Evolutionary conservation across 164 flowering plant species (phyloP).

Genomic region (Protea cynaroides): DNA sequence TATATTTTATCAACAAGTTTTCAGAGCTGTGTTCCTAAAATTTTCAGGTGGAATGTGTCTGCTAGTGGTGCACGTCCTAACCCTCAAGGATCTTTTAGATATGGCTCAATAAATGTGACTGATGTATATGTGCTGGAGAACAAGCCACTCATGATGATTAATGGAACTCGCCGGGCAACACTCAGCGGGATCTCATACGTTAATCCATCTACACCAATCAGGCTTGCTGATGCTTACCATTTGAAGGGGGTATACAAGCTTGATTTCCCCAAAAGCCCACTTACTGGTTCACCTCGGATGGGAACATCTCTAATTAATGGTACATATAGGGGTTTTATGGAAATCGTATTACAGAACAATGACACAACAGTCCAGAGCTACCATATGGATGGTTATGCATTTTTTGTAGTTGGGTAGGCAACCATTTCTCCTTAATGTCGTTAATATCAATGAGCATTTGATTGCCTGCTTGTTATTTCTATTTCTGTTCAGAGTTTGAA

Average conservation of each 20-base stretch:
- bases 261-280: conserved; percentile 72
- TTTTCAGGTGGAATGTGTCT: conserved; percentile 74
- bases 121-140: conserved; percentile 66
- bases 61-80: conserved; percentile 99
- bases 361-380: conserved; percentile 78
- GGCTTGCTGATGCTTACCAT: conserved; percentile 71
- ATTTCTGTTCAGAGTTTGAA: background rate
- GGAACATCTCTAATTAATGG: conserved; percentile 83
- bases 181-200: conserved; percentile 76
- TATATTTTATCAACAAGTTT: background rate
- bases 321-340: conserved; percentile 86
- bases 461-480: conserved; percentile 9
- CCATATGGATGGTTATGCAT: conserved; percentile 90
- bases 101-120: conserved; percentile 94
- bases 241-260: conserved; percentile 71
- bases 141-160: conserved; percentile 52
- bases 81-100: conserved; percentile 92
- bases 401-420: conserved; percentile 91
- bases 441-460: background rate
- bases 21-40: background rate
- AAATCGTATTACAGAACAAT: conserved; percentile 82
- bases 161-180: conserved; percentile 60
- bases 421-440: background rate
- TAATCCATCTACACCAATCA: conserved; percentile 72
- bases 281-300: conserved; percentile 52